phyloP scores from a whole-genome alignment of 2,329 filamentous ascomycete genomes.

The Arthrinium phaeospermum region DNA sequence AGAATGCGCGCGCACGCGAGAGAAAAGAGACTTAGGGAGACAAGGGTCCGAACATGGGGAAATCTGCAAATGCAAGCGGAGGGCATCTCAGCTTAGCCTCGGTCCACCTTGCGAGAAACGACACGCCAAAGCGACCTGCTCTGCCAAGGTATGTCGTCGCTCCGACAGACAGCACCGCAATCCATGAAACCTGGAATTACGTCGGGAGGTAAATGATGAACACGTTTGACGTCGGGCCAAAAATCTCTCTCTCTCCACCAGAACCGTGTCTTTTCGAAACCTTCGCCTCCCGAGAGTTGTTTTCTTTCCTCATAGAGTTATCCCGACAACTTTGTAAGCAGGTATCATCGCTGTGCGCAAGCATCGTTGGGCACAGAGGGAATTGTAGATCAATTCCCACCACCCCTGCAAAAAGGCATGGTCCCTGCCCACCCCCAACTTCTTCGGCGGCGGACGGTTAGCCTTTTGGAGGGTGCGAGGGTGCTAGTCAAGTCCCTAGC shows the following conservation, averaged over 20 bases:
- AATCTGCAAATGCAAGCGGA: slow-evolving; percentile 4
- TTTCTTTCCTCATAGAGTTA: neutral
- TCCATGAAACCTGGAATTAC: neutral
- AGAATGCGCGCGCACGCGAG: too few relatives aligned
- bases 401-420: neutral
- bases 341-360: neutral
- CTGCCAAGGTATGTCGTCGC: slow-evolving; percentile 5
- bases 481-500: slow-evolving; percentile 1
- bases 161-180: too few relatives aligned
- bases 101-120: neutral
- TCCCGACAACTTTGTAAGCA: neutral
- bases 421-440: slow-evolving; percentile 2
- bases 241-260: neutral
- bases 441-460: slow-evolving; percentile 12
- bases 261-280: neutral
- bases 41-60: slow-evolving; percentile 16
- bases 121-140: neutral
- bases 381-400: slow-evolving; percentile 12
- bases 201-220: neutral
- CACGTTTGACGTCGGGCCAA: neutral
- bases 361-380: slow-evolving; percentile 2
- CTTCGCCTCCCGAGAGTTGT: neutral
- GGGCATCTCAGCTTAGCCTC: slow-evolving; percentile 6
- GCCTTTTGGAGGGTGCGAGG: neutral
- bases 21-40: neutral